Evolutionary conservation across 2,329 filamentous ascomycete species (phyloP).

Genomic region (Aspergillus sergii): DNA sequence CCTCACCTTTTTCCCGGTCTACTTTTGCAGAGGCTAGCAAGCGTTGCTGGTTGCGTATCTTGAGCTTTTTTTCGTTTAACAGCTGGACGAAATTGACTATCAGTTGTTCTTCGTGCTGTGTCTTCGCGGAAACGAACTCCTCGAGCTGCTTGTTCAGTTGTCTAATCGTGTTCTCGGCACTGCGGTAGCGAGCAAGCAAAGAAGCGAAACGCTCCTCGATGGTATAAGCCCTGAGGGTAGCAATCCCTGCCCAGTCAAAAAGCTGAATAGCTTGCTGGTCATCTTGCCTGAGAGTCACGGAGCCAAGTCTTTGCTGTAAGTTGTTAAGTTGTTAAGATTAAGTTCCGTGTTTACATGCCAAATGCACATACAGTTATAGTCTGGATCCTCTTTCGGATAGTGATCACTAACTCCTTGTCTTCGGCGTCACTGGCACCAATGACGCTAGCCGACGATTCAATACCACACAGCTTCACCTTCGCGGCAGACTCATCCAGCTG

Average conservation of each 20-base stretch:
- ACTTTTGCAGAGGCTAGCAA: slow-evolving; percentile 55
- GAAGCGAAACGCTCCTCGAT: slow-evolving; percentile 47
- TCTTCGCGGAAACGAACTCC: slow-evolving; percentile 60
- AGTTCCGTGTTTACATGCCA: not conserved
- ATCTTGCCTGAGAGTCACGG: slow-evolving; percentile 54
- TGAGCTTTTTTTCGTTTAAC: slow-evolving; percentile 66
- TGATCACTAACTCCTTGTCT: slow-evolving; percentile 41
- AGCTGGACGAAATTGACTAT: slow-evolving; percentile 61
- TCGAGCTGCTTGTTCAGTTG: slow-evolving; percentile 58
- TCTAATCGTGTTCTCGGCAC: slow-evolving; percentile 53
- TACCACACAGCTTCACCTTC: slow-evolving; percentile 23
- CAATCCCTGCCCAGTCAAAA: slow-evolving; percentile 59
- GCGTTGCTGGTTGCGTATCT: slow-evolving; percentile 64
- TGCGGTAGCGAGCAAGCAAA: slow-evolving; percentile 43
- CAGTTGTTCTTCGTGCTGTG: slow-evolving; percentile 58
- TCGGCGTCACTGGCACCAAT: slow-evolving; percentile 24
- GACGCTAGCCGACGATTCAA: slow-evolving; percentile 38
- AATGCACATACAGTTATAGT: slow-evolving; percentile 51
- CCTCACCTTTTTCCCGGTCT: slow-evolving; percentile 41
- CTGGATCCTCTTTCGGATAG: slow-evolving; percentile 47
- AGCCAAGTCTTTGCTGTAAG: slow-evolving; percentile 55
- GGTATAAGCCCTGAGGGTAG: slow-evolving; percentile 46
- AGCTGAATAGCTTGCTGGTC: slow-evolving; percentile 58
- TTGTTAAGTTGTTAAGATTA: slow-evolving; percentile 18
- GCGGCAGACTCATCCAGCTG: slow-evolving; percentile 24